Conservation (phyloP, 2,329 filamentous ascomycete genomes). For the Cladophialophora exuberans region DNA sequence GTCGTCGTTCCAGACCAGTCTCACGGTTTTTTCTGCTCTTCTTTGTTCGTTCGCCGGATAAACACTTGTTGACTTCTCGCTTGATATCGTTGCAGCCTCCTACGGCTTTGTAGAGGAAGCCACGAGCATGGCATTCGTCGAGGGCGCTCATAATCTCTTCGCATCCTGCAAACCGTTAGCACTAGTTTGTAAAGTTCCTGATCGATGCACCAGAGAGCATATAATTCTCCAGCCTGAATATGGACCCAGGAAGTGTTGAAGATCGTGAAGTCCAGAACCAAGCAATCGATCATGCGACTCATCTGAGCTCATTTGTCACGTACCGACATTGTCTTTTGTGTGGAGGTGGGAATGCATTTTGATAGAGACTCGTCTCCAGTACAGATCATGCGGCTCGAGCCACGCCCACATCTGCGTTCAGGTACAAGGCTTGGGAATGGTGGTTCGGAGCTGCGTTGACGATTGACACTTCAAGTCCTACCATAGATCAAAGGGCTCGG, state of each 20-base stretch:
- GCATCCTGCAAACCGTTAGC: conserved; percentile 67
- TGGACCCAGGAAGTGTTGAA: background rate
- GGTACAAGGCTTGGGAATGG: conserved; percentile 1
- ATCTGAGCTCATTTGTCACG: conserved; percentile 32
- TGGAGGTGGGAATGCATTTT: conserved; percentile 96
- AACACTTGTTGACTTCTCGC: conserved; percentile 78
- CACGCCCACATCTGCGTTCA: conserved; percentile 33
- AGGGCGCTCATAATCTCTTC: conserved; percentile 91
- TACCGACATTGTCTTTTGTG: conserved; percentile 88
- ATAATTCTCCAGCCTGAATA: background rate
- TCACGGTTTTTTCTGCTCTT: conserved; percentile 77
- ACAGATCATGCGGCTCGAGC: conserved; percentile 35
- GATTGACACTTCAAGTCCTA: too few species aligned
- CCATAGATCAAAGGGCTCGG: too few species aligned
- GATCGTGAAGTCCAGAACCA: background rate
- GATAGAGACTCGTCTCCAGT: conserved; percentile 34
- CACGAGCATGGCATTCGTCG: conserved; percentile 90
- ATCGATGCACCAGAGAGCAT: too few species aligned
- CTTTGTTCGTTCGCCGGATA: conserved; percentile 78
- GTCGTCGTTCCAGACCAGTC: conserved; percentile 68
- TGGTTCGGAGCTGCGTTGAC: conserved; percentile 2
- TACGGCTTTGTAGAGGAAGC: conserved; percentile 88
- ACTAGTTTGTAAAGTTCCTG: background rate
- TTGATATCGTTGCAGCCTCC: conserved; percentile 92
- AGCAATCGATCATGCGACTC: conserved; percentile 16